Percentiles rank a stretch among this genome's conserved stretches.
Conservation (phyloP, 2,329 filamentous ascomycete species). For the Erysiphe pulchra region DNA sequence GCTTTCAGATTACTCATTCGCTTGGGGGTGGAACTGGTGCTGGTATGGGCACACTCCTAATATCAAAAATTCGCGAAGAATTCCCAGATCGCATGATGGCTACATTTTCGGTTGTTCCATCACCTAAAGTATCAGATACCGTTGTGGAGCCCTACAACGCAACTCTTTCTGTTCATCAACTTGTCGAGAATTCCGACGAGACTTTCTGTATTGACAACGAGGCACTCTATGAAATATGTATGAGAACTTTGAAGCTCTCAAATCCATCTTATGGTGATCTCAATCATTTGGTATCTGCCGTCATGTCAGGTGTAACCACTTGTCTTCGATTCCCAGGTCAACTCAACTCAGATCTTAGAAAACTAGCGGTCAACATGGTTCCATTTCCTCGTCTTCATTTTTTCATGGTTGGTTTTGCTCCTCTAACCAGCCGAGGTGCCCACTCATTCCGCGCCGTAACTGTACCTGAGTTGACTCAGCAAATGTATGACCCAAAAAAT, state of each 20-base stretch:
- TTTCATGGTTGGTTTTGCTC: conserved; percentile 99
- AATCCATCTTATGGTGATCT: conserved; percentile 97
- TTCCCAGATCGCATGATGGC: conserved; percentile 99
- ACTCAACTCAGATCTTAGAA: conserved; percentile 98
- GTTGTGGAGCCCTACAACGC: conserved; percentile 99
- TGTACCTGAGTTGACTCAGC: conserved; percentile 95
- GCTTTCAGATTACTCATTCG: conserved; percentile 99
- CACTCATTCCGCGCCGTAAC: conserved; percentile 93
- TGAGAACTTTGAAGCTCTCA: conserved; percentile 95
- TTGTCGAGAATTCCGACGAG: conserved; percentile 99
- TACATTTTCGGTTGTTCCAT: conserved; percentile 96
- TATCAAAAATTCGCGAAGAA: conserved; percentile 99
- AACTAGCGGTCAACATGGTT: conserved; percentile 99
- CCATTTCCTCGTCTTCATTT: conserved; percentile 99
- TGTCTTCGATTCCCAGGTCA: conserved; percentile 98
- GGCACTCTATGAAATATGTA: conserved; percentile 99
- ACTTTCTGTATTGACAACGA: conserved; percentile 99
- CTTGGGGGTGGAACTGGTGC: conserved; percentile 99
- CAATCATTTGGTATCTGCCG: conserved; percentile 97
- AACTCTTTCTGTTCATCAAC: conserved; percentile 93
- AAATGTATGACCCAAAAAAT: conserved; percentile 99
- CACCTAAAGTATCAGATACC: conserved; percentile 97
- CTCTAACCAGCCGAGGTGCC: conserved; percentile 77
- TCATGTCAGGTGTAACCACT: conserved; percentile 98
- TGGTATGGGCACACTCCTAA: conserved; percentile 98